Evolutionary conservation across 352 stramenopile genomes (phyloP), one percentile per base, ranked within the genome.

Genomic region (Pythium phragmiticola): DNA sequence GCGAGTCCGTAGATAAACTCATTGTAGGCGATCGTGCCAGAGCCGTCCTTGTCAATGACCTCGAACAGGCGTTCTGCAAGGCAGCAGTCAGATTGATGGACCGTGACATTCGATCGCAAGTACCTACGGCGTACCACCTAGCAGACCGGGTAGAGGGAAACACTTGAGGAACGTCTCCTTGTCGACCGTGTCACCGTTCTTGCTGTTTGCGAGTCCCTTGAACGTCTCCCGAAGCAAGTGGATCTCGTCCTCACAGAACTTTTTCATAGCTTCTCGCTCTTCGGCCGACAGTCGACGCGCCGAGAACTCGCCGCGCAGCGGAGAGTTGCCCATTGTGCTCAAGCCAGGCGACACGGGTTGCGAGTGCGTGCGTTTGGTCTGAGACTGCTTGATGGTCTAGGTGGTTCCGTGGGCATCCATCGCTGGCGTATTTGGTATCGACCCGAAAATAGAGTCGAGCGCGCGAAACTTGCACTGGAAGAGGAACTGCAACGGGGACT

Each of bases 81-180:
- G 9, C 3, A 46, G 26, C 5, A 12, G 16, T 62, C 30, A 57
- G 48, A n/a, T 26, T 55, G 7, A 36, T 34, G 19, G 3, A 50
- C n/a, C 9, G 28, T 33, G 26, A 47, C 53, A 33, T 51, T 51
- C 37, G 51, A 43, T 28, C 13, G 4, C 21, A 7, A 52, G 4
- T 5, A 36, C 67, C 12, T 59, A 21, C 21, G 21, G 21, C 21
- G 21, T 21, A 91, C 82, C 82, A 13, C 92, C 90, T 14, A 98
- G 76, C 0, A 98, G 69, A 8, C 93, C 92, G 21, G 88, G 89
- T 64, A 98, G 79, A 0, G 89, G 87, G 54, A 98, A 98, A 56
- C 92, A 96, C 72, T 97, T 97, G 67, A 98, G 83, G 69, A 98
- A 98, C 0, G 89, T 97, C 42, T 97, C 87, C 51, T 98, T 98